Evolutionary conservation across 805 yeast species (phyloP).

Genomic region (Ogataea pilisensis): DNA sequence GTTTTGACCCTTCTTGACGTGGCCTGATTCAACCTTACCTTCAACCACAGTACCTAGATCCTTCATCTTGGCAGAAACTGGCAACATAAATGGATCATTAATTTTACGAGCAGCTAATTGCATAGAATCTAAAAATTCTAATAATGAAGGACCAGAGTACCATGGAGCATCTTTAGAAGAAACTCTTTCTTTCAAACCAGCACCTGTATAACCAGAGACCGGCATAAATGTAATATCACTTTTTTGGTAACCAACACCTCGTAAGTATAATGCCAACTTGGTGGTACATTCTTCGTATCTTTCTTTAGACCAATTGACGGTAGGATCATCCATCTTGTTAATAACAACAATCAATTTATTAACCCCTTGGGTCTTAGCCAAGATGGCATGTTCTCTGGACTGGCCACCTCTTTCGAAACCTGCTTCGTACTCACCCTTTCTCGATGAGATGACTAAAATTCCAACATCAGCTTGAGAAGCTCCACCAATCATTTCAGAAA

Average conservation of each 20-base stretch:
- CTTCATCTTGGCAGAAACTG: slow-evolving; percentile 90
- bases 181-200: slow-evolving; percentile 88
- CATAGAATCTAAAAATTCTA: slow-evolving; percentile 85
- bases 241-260: slow-evolving; percentile 86
- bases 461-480: slow-evolving; percentile 99
- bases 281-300: slow-evolving; percentile 93
- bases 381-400: slow-evolving; percentile 94
- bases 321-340: slow-evolving; percentile 98
- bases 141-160: slow-evolving; percentile 89
- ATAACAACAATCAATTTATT: slow-evolving; percentile 89
- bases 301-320: slow-evolving; percentile 93
- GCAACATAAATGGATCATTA: slow-evolving; percentile 96
- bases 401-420: slow-evolving; percentile 99
- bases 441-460: slow-evolving; percentile 91
- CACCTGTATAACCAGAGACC: slow-evolving; percentile 96
- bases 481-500: slow-evolving; percentile 99
- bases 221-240: slow-evolving; percentile 92
- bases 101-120: slow-evolving; percentile 78
- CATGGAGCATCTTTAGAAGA: slow-evolving; percentile 73
- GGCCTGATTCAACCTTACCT: slow-evolving; percentile 97
- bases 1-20: slow-evolving; percentile 70
- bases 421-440: slow-evolving; percentile 99
- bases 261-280: slow-evolving; percentile 73
- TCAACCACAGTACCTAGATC: slow-evolving; percentile 97
- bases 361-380: slow-evolving; percentile 98